These are phyloP conservation scores for Curvularia eragrostidis DNA, from an alignment of 2,329 filamentous ascomycete species.

Conservation along the genomic window DNA sequence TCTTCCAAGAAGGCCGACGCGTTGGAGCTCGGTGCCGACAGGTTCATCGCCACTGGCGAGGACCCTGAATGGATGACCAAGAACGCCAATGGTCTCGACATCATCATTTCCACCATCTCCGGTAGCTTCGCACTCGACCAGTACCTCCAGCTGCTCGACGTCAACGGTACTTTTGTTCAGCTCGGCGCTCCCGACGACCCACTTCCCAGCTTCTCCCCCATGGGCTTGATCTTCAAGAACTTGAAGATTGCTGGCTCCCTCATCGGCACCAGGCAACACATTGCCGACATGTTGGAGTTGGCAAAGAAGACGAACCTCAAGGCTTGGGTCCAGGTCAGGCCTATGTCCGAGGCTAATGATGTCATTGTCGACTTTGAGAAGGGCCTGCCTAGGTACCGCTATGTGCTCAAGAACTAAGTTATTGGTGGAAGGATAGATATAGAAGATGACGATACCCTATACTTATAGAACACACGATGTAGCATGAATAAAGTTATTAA, in stretches of 20 bases:
- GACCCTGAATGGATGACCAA: constrained; percentile 65
- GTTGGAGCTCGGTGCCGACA: constrained; percentile 64
- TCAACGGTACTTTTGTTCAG: constrained; percentile 68
- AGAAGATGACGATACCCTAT: constrained; percentile 11
- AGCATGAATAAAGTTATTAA: constrained; percentile 2
- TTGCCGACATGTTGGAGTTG: constrained; percentile 60
- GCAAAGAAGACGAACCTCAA: constrained; percentile 50
- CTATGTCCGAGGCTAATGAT: constrained; percentile 48
- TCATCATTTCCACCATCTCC: constrained; percentile 66
- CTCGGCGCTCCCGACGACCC: constrained; percentile 70
- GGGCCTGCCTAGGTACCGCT: constrained; percentile 54
- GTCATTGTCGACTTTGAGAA: constrained; percentile 49
- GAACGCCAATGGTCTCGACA: constrained; percentile 60
- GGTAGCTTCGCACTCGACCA: constrained; percentile 62
- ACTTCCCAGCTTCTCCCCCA: constrained; percentile 59
- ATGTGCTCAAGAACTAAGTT: constrained; percentile 43
- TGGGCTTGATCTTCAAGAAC: constrained; percentile 61
- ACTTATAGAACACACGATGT: constrained; percentile 4
- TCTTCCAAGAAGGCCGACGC: constrained; percentile 67
- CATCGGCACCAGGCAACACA: constrained; percentile 67
- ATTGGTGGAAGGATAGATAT: background rate
- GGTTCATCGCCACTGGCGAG: constrained; percentile 67
- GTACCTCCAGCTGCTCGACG: constrained; percentile 67
- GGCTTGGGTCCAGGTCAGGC: constrained; percentile 52
- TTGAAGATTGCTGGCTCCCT: constrained; percentile 69